Base-by-base conservation (phyloP, 1,139 yeast species). In the Candida dubliniensis region DNA sequence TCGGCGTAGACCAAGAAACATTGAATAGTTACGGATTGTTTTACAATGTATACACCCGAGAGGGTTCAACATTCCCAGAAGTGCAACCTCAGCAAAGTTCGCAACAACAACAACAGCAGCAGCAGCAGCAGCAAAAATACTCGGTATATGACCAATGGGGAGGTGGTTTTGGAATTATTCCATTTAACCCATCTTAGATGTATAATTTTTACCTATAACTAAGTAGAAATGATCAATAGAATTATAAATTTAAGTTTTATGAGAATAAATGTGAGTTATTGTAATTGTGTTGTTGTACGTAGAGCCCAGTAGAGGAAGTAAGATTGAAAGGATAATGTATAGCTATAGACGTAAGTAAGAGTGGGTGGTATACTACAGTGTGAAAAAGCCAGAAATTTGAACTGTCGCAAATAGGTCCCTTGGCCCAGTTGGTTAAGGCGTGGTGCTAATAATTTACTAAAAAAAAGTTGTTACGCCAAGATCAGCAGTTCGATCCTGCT, bases 401-500 rank as follows among this genome's bases (percentile, higher is more conserved):
- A 11, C 9, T 23, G 29, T 8, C 9, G 12, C 27, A n/a, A 34
- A 34, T 34, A 12, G 84, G 83, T 82, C 87, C 86, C 86, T 81
- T 82, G 87, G 87, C 87, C 87, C 83, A 82, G 87, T 82, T 82
- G 87, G 87, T 82, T 81, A 83, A 81, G 89, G 89, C 89, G 86
- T 76, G 86, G 89, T 82, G 88, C 89, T 83, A 83, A 83, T 83
- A 72, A 30, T 6, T 30, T 30, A n/a, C n/a, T n/a, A n/a, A n/a
- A n/a, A n/a, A n/a, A 3, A n/a, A 30, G 3, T 30, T 30, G 32
- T 30, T 30, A 80, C 85, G 84, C 85, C 83, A 71, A 79, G 87
- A 80, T 81, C 87, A 78, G 85, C 87, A 77, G 87, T 81, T 81
- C 86, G 87, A 82, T 81, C 87, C 87, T 78, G 87, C 85, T 79